A percentile compares a stretch with the other conserved stretches of the same genome.
phyloP scores from a whole-genome alignment of 2,329 filamentous ascomycete species.

The Neonectria sp. region DNA sequence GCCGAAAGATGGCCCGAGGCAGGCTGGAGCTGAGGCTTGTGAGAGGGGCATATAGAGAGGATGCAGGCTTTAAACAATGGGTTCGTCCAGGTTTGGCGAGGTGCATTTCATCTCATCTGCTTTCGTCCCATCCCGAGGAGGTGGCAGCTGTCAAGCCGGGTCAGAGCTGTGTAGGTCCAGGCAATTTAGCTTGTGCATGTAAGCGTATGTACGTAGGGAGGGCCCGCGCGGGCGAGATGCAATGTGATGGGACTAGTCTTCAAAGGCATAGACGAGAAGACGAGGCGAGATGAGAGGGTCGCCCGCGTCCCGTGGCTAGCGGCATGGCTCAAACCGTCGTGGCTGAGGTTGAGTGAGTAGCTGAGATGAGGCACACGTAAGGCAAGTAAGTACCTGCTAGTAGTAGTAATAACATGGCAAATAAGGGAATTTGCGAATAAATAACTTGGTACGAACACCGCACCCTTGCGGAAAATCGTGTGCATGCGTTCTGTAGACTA shows the following conservation, averaged over 20 bases:
- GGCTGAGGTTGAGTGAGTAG: not conserved
- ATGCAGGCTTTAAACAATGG: not conserved
- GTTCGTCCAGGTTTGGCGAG: conserved; percentile 18
- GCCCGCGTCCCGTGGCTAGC: conserved; percentile 17
- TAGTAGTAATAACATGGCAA: not conserved
- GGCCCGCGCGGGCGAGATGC: not conserved
- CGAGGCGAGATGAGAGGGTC: conserved; percentile 29
- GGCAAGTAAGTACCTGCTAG: not conserved
- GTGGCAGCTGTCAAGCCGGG: conserved; percentile 13
- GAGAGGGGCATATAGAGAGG: conserved; percentile 12
- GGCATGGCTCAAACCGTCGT: conserved; percentile 3
- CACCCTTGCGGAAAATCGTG: not conserved
- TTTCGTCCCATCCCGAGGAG: conserved; percentile 7
- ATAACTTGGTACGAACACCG: not conserved
- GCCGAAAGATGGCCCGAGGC: conserved; percentile 10
- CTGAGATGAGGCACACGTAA: not conserved
- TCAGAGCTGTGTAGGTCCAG: not conserved
- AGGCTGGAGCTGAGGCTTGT: conserved; percentile 21
- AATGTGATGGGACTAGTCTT: conserved; percentile 15
- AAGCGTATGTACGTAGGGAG: conserved; percentile 8
- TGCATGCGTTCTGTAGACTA: not conserved
- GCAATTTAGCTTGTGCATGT: not conserved
- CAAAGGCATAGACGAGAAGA: conserved; percentile 5
- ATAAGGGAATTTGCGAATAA: not conserved
- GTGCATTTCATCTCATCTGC: conserved; percentile 23